Evolutionary conservation across 2,329 filamentous ascomycete genomes (phyloP).

Genomic region (Metarhizium sp.): DNA sequence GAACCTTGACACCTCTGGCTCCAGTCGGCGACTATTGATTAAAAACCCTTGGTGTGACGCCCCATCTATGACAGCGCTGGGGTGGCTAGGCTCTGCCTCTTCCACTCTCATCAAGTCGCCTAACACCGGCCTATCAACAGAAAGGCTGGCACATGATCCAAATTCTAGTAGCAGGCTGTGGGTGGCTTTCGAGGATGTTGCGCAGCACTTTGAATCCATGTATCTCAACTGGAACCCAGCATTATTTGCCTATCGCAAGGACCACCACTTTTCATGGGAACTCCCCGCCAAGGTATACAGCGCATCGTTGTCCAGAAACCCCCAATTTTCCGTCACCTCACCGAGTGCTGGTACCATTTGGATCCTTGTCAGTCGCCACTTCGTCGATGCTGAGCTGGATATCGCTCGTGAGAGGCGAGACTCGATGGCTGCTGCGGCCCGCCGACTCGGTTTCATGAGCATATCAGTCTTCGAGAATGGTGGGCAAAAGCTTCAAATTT

Average conservation of each 20-base stretch:
- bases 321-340: conserved; percentile 62
- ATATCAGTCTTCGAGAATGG: conserved; percentile 68
- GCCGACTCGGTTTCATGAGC: conserved; percentile 72
- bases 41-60: conserved; percentile 96
- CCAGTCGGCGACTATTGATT: conserved; percentile 62
- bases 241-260: conserved; percentile 71
- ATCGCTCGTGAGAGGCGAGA: conserved; percentile 37
- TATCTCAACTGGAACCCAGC: conserved; percentile 96
- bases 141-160: too few species aligned
- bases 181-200: conserved; percentile 81
- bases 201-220: conserved; percentile 89
- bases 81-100: background rate
- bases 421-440: conserved; percentile 34
- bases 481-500: conserved; percentile 65
- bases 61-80: conserved; percentile 47
- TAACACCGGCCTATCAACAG: background rate
- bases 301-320: conserved; percentile 53
- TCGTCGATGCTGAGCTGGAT: conserved; percentile 57
- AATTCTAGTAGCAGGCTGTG: conserved; percentile 70
- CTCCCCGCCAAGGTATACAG: conserved; percentile 40
- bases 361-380: conserved; percentile 81
- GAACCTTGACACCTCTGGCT: conserved; percentile 56
- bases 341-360: conserved; percentile 56
- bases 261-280: conserved; percentile 85
- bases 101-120: background rate